Conservation (phyloP, 2,329 filamentous ascomycete genomes). For the Mariannaea sp. region DNA sequence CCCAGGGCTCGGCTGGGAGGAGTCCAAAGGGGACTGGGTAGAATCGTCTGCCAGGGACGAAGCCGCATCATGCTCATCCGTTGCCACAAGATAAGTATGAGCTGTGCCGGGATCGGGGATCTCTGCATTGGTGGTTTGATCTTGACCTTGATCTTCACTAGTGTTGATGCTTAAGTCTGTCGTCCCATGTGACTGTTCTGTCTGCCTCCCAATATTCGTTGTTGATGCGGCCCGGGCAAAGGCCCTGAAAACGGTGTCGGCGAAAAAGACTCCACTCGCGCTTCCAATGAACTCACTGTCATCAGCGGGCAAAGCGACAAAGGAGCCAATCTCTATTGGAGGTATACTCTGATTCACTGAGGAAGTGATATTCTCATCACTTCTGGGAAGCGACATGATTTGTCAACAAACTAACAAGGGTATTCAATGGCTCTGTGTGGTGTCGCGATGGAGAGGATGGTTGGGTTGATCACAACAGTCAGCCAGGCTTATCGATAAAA, state of each 20-base stretch:
- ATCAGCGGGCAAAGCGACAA: constrained; percentile 13
- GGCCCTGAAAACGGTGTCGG: constrained; percentile 58
- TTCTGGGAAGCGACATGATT: not conserved
- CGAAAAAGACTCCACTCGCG: constrained; percentile 57
- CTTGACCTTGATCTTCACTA: too few species aligned
- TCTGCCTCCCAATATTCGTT: not conserved
- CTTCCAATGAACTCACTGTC: constrained; percentile 58
- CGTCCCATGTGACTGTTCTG: not conserved
- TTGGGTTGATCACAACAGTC: too few species aligned
- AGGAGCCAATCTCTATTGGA: constrained; percentile 16
- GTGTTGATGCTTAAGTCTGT: not conserved
- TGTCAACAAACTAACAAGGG: too few species aligned
- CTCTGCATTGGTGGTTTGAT: not conserved
- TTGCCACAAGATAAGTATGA: constrained; percentile 25
- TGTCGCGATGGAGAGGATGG: too few species aligned
- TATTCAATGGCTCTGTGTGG: too few species aligned
- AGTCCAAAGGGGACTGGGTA: not conserved
- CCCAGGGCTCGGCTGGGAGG: not conserved
- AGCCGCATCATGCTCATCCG: constrained; percentile 3
- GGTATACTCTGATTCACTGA: not conserved
- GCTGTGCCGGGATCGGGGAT: constrained; percentile 23
- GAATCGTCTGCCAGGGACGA: not conserved
- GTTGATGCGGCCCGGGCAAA: constrained; percentile 42
- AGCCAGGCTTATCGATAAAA: too few species aligned
- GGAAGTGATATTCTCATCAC: not conserved